A percentile compares a stretch with the other conserved stretches of the same genome.
Conservation (phyloP, 306 rosid genomes). For the Quercus wislizeni region DNA sequence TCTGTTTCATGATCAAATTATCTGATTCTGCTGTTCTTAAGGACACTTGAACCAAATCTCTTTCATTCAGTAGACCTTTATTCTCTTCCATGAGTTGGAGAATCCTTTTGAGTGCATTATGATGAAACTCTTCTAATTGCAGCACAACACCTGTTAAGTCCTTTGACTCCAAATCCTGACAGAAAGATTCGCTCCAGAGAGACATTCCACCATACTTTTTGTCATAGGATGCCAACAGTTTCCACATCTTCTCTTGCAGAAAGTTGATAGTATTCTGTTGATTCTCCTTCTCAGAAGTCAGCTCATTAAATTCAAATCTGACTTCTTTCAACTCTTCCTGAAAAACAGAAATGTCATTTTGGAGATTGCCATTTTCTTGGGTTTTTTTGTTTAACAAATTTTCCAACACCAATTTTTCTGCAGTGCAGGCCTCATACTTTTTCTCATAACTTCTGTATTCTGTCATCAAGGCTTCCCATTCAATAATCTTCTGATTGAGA, state of each 20-base stretch:
- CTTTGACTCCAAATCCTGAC: conserved; percentile 40
- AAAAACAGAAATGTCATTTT: conserved; percentile 48
- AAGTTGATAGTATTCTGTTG: conserved; percentile 48
- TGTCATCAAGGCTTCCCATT: conserved; percentile 50
- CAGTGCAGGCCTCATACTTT: conserved; percentile 49
- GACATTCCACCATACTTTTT: conserved; percentile 33
- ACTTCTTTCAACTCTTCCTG: conserved; percentile 58
- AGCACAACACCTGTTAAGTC: conserved; percentile 46
- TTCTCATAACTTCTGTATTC: conserved; percentile 55
- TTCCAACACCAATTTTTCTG: conserved; percentile 66
- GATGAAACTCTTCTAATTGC: conserved; percentile 69
- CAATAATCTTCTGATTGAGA: conserved; percentile 54
- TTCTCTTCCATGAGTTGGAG: conserved; percentile 68
- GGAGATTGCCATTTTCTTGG: conserved; percentile 48
- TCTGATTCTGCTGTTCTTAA: conserved; percentile 50
- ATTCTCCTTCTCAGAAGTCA: conserved; percentile 55
- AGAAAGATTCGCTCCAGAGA: conserved; percentile 37
- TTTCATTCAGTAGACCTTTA: conserved; percentile 44
- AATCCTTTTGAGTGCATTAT: conserved; percentile 46
- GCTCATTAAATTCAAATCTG: conserved; percentile 48
- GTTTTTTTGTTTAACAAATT: conserved; percentile 47
- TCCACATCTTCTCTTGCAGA: conserved; percentile 48
- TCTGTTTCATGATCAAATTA: conserved; percentile 53
- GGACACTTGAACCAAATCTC: conserved; percentile 51
- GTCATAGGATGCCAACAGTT: conserved; percentile 50